Conservation (phyloP, 1,139 yeast genomes). For the Geotrichum candidum region DNA sequence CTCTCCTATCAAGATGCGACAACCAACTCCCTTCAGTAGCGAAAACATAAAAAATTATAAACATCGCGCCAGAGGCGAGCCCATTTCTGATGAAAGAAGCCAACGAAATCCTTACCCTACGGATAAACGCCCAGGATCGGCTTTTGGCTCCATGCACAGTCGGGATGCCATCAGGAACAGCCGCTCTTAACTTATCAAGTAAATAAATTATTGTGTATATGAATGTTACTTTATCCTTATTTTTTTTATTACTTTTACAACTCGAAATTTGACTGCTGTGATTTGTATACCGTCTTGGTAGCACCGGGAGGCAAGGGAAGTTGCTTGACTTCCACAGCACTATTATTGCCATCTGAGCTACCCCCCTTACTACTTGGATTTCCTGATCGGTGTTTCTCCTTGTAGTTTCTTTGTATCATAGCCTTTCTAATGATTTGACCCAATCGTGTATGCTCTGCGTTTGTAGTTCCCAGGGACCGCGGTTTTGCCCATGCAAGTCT, state of each 20-base stretch:
- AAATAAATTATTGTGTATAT: background rate
- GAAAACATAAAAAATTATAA: background rate
- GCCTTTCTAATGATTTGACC: constrained; percentile 53
- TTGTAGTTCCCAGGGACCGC: constrained; percentile 43
- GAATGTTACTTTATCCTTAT: background rate
- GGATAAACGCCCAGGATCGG: constrained; percentile 12
- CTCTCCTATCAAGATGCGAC: background rate
- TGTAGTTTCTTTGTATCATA: constrained; percentile 43
- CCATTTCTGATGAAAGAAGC: background rate
- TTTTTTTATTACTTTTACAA: background rate
- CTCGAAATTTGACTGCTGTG: constrained; percentile 4
- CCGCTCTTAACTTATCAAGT: constrained; percentile 1
- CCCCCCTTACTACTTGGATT: background rate
- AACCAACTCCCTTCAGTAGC: background rate
- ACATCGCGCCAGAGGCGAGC: background rate
- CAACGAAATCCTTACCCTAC: background rate
- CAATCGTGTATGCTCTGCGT: constrained; percentile 47
- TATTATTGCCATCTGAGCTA: background rate
- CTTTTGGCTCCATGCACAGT: constrained; percentile 14
- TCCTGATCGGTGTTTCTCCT: constrained; percentile 5
- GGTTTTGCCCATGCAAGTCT: constrained; percentile 65
- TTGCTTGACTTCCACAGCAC: background rate
- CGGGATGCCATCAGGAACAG: constrained; percentile 15
- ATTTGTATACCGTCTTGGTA: background rate
- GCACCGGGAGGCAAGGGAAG: constrained; percentile 13